Conservation (phyloP, 139 green algal genomes). For the Desmodesmus armatus region DNA sequence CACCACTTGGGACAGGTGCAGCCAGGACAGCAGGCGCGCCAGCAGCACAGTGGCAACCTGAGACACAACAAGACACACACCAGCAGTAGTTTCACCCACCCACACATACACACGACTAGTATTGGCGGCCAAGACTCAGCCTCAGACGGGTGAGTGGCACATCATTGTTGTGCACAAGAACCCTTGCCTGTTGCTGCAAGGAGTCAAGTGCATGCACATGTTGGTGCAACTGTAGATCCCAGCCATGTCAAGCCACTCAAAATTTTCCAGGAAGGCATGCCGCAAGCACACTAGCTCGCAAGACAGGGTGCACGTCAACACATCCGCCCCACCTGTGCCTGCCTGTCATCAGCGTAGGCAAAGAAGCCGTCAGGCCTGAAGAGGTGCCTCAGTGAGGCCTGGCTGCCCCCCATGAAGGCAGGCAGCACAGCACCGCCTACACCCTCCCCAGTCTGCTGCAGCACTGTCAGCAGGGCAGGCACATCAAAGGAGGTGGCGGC, state of each 20-base stretch:
- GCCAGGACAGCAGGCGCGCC: constrained; percentile 39
- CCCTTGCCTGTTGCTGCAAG: too few species aligned
- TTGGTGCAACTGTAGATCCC: not conserved
- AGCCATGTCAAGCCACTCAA: too few species aligned
- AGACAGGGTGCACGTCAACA: not conserved
- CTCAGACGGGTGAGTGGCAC: too few species aligned
- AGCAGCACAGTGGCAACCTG: constrained; percentile 41
- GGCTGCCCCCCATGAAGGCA: not conserved
- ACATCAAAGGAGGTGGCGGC: constrained; percentile 8
- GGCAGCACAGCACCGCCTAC: not conserved
- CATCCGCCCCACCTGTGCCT: constrained; percentile 36
- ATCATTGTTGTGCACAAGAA: too few species aligned
- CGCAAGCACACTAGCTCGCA: not conserved
- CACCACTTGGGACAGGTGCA: constrained; percentile 28
- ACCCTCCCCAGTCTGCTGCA: not conserved
- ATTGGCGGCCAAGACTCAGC: too few species aligned
- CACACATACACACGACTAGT: too few species aligned
- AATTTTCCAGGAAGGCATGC: not conserved
- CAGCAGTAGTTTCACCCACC: too few species aligned
- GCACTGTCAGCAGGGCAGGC: not conserved
- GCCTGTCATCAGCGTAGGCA: constrained; percentile 34
- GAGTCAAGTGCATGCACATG: not conserved
- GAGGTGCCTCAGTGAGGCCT: not conserved
- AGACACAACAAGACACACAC: too few species aligned
- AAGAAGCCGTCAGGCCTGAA: constrained; percentile 47